A percentile compares a stretch with the other conserved stretches of the same genome.
Evolutionary conservation across 495 filamentous ascomycete genomes (phyloP).

Genomic region (Daldinia concentrica): DNA sequence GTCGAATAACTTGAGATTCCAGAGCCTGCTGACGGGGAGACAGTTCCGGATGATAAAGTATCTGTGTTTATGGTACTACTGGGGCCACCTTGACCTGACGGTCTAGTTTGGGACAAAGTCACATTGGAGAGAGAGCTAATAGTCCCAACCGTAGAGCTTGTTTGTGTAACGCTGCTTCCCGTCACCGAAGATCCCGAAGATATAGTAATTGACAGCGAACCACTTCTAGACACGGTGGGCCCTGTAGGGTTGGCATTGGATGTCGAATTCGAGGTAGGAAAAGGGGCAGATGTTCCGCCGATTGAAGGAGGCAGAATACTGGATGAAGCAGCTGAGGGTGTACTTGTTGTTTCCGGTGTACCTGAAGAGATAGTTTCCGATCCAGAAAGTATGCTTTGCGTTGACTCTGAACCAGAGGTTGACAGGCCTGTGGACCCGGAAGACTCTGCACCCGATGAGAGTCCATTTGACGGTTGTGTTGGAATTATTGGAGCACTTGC

Average conservation of each 20-base stretch:
- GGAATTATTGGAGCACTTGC: conserved; percentile 3
- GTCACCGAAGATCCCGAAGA: conserved; percentile 2
- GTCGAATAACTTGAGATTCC: neutral
- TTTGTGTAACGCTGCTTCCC: neutral
- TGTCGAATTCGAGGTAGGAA: conserved; percentile 21
- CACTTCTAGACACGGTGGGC: conserved; percentile 10
- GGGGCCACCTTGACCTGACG: conserved; percentile 15
- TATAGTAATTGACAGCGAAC: conserved; percentile 1
- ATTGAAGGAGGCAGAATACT: neutral
- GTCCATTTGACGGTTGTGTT: conserved; percentile 10
- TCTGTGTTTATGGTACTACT: conserved; percentile 7
- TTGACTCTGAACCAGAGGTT: conserved; percentile 4
- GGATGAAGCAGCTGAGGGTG: conserved; percentile 2
- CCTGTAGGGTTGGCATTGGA: conserved; percentile 14
- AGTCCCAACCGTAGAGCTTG: conserved; percentile 1
- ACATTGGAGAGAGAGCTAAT: conserved; percentile 5
- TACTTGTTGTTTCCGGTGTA: neutral
- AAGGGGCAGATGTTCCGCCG: conserved; percentile 15
- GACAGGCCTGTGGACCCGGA: neutral
- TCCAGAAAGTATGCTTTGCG: conserved; percentile 2
- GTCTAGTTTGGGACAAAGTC: conserved; percentile 7
- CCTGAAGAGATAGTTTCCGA: conserved; percentile 11
- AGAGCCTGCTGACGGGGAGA: neutral
- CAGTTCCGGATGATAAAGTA: neutral
- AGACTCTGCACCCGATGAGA: neutral